Evolutionary conservation across 2,329 filamentous ascomycete species (phyloP).

Genomic region (Nemania bipapillata): DNA sequence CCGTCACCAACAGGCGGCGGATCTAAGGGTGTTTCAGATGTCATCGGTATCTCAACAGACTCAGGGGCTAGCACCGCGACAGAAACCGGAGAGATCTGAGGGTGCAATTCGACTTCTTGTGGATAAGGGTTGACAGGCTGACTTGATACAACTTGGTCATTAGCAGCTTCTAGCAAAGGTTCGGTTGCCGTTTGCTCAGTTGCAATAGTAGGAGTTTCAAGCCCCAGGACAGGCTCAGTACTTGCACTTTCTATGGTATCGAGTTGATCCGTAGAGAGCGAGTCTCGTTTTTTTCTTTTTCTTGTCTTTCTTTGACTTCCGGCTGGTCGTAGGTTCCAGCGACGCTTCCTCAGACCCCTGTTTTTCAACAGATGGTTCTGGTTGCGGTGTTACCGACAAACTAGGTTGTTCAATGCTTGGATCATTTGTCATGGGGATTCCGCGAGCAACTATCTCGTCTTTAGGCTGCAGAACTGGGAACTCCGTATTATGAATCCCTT

Average conservation of each 20-base stretch:
- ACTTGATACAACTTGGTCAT: constrained; percentile 1
- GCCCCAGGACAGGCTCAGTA: constrained; percentile 20
- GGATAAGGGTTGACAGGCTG: background rate
- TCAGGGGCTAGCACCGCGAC: background rate
- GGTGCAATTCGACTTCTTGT: constrained; percentile 3
- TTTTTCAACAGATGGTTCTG: constrained; percentile 21
- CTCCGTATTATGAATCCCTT: constrained; percentile 2
- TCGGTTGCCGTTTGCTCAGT: constrained; percentile 10
- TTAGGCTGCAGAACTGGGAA: background rate
- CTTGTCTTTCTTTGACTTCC: constrained; percentile 44
- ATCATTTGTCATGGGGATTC: background rate
- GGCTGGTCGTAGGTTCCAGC: constrained; percentile 14
- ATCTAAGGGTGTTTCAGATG: constrained; percentile 15
- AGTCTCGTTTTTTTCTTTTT: constrained; percentile 42
- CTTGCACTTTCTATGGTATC: constrained; percentile 18
- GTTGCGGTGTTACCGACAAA: constrained; percentile 12
- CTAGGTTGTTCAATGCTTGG: background rate
- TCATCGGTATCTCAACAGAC: background rate
- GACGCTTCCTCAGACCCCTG: constrained; percentile 7
- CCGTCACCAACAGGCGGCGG: constrained; percentile 10
- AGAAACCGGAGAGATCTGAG: constrained; percentile 2
- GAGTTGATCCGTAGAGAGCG: constrained; percentile 28
- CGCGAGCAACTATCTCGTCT: background rate
- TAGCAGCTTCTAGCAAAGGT: background rate
- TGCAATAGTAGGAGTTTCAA: constrained; percentile 27